Evolutionary conservation across 805 yeast genomes (phyloP), one percentile per base, ranked within the genome.

Genomic region (Pichia manshurica): DNA sequence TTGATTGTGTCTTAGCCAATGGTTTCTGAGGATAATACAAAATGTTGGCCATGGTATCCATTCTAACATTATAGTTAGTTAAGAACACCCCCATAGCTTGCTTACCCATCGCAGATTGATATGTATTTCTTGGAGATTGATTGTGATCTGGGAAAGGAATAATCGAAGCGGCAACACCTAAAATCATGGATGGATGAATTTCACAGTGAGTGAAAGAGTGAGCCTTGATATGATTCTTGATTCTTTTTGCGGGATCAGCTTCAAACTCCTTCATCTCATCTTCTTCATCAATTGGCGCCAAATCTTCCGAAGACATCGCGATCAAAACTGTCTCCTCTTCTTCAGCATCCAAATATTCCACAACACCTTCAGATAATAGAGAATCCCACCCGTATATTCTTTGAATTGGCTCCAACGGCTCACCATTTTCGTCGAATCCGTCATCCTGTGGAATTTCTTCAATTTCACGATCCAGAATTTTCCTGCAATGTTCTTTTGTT

Each of bases 61-160:
- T 93, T 71, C 99, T 87, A 45, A 91, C 96, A 50, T 84, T 79
- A 67, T 91, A 93, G 64, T 93, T 93, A 4, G 99, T 93, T 60
- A 91, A 76, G 68, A 87, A 91, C 9, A 93, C 98, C 65, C 99
- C 99, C 99, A 93, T 93, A 49, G 99, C 99, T 72, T 93, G 99
- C 70, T 93, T 93, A 81, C 99, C 99, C 99, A 93, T 93, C 54
- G 99, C 99, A 65, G 96, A 90, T 73, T 93, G 99, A 69, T 93
- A 93, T 3, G 99, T 93, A 65, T 93, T 93, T 82, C 99, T 91
- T 51, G 99, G 99, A 51, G 97, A 90, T 74, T 93, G 99, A 69
- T 93, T 93, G 69, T 93, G 99, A 71, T 93, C 99, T 13, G 99
- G 99, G 86, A 93, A 93, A 17, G 99, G 99, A 76, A 93, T 93